Conservation (phyloP, 306 rosid genomes). For the Oemleria cerasiformis region DNA sequence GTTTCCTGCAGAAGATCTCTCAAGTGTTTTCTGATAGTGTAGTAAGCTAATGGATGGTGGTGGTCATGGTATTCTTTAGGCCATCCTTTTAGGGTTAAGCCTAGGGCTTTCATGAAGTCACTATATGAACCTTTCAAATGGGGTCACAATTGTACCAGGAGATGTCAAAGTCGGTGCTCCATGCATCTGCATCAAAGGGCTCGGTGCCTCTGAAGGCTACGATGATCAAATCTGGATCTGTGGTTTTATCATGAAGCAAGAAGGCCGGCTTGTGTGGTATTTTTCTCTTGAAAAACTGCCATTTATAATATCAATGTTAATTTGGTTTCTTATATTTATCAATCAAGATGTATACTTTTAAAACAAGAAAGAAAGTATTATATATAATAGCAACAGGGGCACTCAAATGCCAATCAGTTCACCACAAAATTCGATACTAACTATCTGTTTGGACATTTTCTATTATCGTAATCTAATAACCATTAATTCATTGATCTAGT, state of each 20-base stretch:
- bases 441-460: no score
- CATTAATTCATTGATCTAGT: no score
- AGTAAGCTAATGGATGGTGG: constrained; percentile 40
- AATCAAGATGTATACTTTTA: no score
- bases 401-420: no score
- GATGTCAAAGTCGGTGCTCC: constrained; percentile 59
- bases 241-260: constrained; percentile 33
- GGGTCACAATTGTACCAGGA: constrained; percentile 48
- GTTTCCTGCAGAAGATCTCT: constrained; percentile 27
- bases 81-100: constrained; percentile 44
- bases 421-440: no score
- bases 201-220: constrained; percentile 65
- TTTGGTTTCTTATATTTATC: not conserved
- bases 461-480: no score
- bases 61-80: constrained; percentile 43
- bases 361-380: no score
- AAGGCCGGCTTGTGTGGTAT: constrained; percentile 53
- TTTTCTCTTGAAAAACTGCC: constrained; percentile 48
- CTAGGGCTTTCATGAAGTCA: constrained; percentile 64
- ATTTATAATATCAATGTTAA: not conserved
- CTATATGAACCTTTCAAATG: constrained; percentile 50
- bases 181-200: constrained; percentile 50
- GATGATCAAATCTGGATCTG: constrained; percentile 32
- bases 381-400: no score
- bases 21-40: constrained; percentile 39